These are phyloP conservation scores for Populus trichocarpa DNA, from an alignment of 441 rosid species.

Conservation along the genomic window DNA sequence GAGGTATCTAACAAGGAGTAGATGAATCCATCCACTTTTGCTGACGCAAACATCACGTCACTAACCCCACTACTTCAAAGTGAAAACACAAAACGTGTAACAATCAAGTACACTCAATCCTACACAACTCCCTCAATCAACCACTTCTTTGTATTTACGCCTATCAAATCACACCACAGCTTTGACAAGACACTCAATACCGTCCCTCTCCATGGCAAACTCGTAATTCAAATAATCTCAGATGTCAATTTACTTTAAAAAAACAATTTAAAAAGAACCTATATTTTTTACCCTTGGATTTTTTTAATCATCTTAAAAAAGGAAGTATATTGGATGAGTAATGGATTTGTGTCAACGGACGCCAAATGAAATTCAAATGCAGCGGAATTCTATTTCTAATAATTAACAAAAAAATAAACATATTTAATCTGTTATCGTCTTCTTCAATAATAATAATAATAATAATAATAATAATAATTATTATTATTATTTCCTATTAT, in stretches of 20 bases:
- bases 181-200: neutral
- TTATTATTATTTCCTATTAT: neutral
- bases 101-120: neutral
- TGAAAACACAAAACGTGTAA: neutral
- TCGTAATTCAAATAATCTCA: neutral
- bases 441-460: neutral
- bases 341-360: slow-evolving; percentile 39
- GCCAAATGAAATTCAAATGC: slow-evolving; percentile 38
- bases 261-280: neutral
- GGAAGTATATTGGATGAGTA: neutral
- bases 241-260: neutral
- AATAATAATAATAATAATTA: neutral
- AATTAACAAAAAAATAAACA: neutral
- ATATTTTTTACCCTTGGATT: neutral
- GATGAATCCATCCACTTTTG: neutral
- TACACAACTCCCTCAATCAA: neutral
- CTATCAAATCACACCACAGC: neutral
- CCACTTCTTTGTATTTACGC: neutral
- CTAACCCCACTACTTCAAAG: neutral
- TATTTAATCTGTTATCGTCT: too few relatives aligned
- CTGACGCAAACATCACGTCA: neutral
- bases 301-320: too few relatives aligned
- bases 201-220: neutral
- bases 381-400: slow-evolving; percentile 11
- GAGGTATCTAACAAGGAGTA: neutral